These are phyloP conservation scores for Cymodocea nodosa DNA, from an alignment of 116 monocot genomes.

Conservation along the genomic window DNA sequence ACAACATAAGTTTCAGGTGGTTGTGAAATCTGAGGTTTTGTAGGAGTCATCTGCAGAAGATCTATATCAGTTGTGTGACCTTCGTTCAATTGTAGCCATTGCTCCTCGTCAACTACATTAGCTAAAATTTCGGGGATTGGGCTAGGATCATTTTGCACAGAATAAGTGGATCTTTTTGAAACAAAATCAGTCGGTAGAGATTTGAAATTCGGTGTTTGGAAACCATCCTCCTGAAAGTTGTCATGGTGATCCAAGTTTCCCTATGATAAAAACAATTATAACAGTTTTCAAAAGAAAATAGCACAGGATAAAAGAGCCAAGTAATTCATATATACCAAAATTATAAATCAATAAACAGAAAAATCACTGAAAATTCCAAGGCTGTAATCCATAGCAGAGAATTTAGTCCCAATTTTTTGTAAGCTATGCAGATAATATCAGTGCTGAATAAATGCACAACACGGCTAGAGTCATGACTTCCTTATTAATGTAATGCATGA, in stretches of 20 bases:
- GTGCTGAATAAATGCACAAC: too few relatives aligned
- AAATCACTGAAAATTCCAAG: too few relatives aligned
- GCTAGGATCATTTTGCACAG: conserved; percentile 35
- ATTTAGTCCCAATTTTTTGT: too few relatives aligned
- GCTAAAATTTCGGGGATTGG: conserved; percentile 58
- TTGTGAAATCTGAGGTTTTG: conserved; percentile 12
- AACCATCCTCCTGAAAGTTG: conserved; percentile 16
- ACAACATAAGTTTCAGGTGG: conserved; percentile 28
- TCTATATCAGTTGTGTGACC: conserved; percentile 62
- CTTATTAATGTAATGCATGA: too few relatives aligned
- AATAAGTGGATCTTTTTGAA: conserved; percentile 41
- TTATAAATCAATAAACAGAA: too few relatives aligned
- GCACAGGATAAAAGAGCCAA: too few relatives aligned
- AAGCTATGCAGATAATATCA: too few relatives aligned
- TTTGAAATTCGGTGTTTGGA: conserved; percentile 58
- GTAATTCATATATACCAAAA: too few relatives aligned
- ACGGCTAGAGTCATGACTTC: too few relatives aligned
- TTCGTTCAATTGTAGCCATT: conserved; percentile 73
- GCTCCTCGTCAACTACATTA: conserved; percentile 53
- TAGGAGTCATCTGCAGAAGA: conserved; percentile 71
- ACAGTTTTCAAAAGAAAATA: too few relatives aligned
- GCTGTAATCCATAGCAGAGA: too few relatives aligned
- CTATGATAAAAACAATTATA: neutral
- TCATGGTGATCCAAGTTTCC: conserved; percentile 1
- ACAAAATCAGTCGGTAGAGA: conserved; percentile 35